Evolutionary conservation across 2,329 filamentous ascomycete genomes (phyloP).

Genomic region (Claviceps maximensis): DNA sequence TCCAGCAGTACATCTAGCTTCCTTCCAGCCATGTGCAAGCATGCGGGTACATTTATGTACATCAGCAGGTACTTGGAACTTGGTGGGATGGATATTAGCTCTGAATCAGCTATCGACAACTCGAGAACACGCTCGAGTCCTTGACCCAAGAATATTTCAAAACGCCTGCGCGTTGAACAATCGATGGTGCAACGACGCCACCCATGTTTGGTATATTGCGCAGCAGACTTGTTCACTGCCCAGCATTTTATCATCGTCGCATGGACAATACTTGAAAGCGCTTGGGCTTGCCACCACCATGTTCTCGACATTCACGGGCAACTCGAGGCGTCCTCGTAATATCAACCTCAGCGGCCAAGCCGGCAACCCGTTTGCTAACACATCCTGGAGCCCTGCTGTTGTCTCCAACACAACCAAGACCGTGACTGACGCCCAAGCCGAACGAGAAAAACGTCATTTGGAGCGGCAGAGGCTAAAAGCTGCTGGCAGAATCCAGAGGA

Average conservation of each 20-base stretch:
- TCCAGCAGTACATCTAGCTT: too few relatives aligned
- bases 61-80: neutral
- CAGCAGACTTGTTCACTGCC: neutral
- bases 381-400: conserved; percentile 41
- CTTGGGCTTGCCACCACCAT: conserved; percentile 32
- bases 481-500: conserved; percentile 58
- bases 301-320: conserved; percentile 89
- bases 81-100: neutral
- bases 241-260: neutral
- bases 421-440: conserved; percentile 74
- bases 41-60: neutral
- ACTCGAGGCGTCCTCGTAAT: conserved; percentile 70
- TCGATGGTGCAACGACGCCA: neutral
- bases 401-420: conserved; percentile 59
- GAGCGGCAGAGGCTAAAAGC: conserved; percentile 69
- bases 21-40: too few relatives aligned
- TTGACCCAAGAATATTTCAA: neutral
- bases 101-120: neutral
- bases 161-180: neutral
- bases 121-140: neutral
- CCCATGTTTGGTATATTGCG: neutral
- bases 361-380: conserved; percentile 63
- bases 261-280: neutral
- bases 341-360: conserved; percentile 86
- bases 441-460: conserved; percentile 65